Conservation (phyloP, 2,329 filamentous ascomycete genomes). For the Alternaria brassicicola region DNA sequence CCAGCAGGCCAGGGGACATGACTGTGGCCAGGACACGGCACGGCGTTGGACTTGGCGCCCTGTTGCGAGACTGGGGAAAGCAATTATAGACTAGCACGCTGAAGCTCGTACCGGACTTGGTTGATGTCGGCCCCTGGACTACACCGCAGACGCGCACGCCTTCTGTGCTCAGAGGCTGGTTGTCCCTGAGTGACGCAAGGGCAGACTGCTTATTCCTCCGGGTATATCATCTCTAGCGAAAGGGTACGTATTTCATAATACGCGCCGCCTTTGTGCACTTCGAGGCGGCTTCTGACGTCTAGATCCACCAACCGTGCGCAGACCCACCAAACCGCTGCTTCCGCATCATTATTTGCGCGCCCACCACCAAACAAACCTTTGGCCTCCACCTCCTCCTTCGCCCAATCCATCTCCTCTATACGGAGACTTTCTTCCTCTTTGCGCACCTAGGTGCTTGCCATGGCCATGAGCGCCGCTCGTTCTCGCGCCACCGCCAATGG, state of each 20-base stretch:
- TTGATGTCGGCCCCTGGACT: neutral
- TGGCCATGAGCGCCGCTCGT: constrained; percentile 37
- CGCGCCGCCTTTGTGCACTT: neutral
- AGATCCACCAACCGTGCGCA: neutral
- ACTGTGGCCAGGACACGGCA: neutral
- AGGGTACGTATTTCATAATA: neutral
- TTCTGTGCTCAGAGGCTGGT: neutral
- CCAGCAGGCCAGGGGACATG: neutral
- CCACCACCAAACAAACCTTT: constrained; percentile 2
- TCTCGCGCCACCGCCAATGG: constrained; percentile 37
- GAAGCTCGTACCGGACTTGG: neutral
- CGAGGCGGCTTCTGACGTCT: neutral
- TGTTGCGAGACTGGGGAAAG: neutral
- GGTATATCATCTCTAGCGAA: neutral
- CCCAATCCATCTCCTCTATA: constrained; percentile 4
- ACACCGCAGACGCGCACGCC: neutral
- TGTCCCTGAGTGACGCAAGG: neutral
- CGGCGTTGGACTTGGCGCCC: neutral
- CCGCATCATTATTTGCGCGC: constrained; percentile 19
- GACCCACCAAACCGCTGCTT: constrained; percentile 9
- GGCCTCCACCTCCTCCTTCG: neutral
- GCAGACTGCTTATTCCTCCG: neutral
- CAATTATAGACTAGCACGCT: neutral
- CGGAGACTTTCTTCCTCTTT: constrained; percentile 18
- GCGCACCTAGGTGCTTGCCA: constrained; percentile 22